Percentiles rank a stretch among this genome's conserved stretches.
Evolutionary conservation across 2,329 filamentous ascomycete genomes (phyloP).

Genomic region (Coniochaeta hoffmannii): DNA sequence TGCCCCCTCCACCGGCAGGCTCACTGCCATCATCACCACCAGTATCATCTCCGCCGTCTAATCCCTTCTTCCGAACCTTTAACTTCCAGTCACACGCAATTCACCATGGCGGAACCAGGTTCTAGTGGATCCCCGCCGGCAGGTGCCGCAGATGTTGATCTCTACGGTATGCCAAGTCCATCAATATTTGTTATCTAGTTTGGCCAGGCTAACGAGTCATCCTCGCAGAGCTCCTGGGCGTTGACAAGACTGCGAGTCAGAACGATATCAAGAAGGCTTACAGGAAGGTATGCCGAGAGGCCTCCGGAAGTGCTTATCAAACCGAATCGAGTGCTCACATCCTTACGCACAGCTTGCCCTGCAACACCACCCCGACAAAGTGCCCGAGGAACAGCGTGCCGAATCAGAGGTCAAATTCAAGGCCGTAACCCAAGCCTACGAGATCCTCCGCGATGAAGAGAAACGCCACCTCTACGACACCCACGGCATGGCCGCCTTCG

Average conservation of each 20-base stretch:
- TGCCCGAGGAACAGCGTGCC: conserved; percentile 74
- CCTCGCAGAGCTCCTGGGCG: conserved; percentile 64
- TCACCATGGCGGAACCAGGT: conserved; percentile 15
- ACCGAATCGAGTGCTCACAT: neutral
- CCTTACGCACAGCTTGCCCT: conserved; percentile 60
- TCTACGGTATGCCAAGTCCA: conserved; percentile 38
- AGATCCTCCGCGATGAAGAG: conserved; percentile 93
- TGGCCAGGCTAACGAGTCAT: neutral
- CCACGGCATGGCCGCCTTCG: conserved; percentile 94
- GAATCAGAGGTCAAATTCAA: conserved; percentile 92
- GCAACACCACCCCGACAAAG: conserved; percentile 91
- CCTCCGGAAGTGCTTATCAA: neutral
- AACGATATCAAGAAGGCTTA: conserved; percentile 93
- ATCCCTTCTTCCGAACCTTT: neutral
- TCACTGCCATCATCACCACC: neutral
- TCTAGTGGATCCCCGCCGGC: conserved; percentile 11
- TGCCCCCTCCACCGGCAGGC: neutral
- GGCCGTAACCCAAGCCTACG: conserved; percentile 85
- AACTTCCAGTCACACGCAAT: neutral
- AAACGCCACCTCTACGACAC: conserved; percentile 88
- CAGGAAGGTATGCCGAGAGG: conserved; percentile 62
- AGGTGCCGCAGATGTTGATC: conserved; percentile 43
- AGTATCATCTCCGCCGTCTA: neutral
- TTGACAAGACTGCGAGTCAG: conserved; percentile 63
- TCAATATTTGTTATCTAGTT: neutral